phyloP scores from a whole-genome alignment of 345 rosid genomes.

The Camelina neglecta region DNA sequence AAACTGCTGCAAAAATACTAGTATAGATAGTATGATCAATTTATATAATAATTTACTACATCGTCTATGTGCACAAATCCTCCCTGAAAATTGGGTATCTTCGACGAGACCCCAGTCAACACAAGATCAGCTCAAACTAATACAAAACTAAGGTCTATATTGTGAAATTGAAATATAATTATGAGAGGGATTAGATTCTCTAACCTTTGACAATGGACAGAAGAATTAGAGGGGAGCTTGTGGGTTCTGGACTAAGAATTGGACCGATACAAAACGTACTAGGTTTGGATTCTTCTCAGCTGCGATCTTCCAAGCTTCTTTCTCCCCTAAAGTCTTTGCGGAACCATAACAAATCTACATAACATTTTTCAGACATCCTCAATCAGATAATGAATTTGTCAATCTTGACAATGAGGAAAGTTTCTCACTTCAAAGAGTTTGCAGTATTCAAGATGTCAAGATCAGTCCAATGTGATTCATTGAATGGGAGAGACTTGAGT shows the following conservation, averaged over 20 bases:
- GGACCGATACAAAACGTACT: slow-evolving; percentile 79
- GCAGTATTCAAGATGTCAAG: slow-evolving; percentile 63
- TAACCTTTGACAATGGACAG: slow-evolving; percentile 60
- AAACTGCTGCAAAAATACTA: too few species aligned
- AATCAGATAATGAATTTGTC: background rate
- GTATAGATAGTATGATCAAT: too few species aligned
- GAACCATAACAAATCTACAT: slow-evolving; percentile 72
- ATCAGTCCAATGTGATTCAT: slow-evolving; percentile 82
- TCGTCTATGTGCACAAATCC: slow-evolving; percentile 80
- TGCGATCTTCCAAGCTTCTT: slow-evolving; percentile 78
- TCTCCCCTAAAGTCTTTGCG: slow-evolving; percentile 68
- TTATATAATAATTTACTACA: slow-evolving; percentile 42
- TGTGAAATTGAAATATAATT: background rate
- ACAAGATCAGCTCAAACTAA: background rate
- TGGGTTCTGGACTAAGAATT: slow-evolving; percentile 69
- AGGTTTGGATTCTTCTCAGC: slow-evolving; percentile 54
- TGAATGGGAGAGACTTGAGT: slow-evolving; percentile 57
- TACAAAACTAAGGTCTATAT: too few species aligned
- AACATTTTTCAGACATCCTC: slow-evolving; percentile 1
- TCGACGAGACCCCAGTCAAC: slow-evolving; percentile 38
- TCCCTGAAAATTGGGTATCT: slow-evolving; percentile 69
- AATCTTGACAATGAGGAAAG: background rate
- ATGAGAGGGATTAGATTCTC: background rate
- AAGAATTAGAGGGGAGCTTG: slow-evolving; percentile 60
- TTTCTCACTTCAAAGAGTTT: slow-evolving; percentile 55